A percentile compares a stretch with the other conserved stretches of the same genome.
Evolutionary conservation across 306 rosid genomes (phyloP).

Genomic region (Trifolium pratense): DNA sequence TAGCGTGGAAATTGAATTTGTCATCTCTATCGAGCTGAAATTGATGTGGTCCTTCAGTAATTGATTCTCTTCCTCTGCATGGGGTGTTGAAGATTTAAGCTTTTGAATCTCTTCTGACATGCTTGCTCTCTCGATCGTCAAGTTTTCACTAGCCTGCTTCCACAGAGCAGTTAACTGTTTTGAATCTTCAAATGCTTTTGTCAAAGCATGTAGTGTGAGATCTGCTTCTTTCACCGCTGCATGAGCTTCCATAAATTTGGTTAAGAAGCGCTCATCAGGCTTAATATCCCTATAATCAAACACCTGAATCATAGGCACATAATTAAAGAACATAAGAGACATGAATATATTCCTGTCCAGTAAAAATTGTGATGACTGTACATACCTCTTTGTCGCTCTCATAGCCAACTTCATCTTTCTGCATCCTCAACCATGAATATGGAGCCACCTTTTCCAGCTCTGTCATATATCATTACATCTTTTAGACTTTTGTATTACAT

Average conservation of each 20-base stretch:
- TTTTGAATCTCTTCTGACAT: conserved; percentile 64
- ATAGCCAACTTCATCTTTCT: conserved; percentile 48
- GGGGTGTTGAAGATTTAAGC: conserved; percentile 56
- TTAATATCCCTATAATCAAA: conserved; percentile 42
- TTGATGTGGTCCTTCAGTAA: conserved; percentile 57
- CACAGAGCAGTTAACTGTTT: conserved; percentile 64
- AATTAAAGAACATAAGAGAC: conserved; percentile 39
- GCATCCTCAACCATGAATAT: conserved; percentile 42
- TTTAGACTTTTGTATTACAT: conserved; percentile 32
- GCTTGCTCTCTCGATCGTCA: conserved; percentile 63
- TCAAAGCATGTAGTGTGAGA: conserved; percentile 74
- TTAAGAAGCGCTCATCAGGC: conserved; percentile 53
- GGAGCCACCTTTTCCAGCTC: conserved; percentile 53
- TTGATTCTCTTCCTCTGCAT: conserved; percentile 66
- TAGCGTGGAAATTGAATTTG: conserved; percentile 58
- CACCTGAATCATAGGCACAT: conserved; percentile 53
- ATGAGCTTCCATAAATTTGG: conserved; percentile 75
- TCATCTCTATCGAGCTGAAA: conserved; percentile 62
- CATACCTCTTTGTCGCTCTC: conserved; percentile 57
- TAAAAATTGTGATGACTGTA: conserved; percentile 7
- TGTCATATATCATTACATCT: conserved; percentile 53
- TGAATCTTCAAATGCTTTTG: conserved; percentile 77
- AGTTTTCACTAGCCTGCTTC: conserved; percentile 72
- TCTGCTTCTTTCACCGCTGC: conserved; percentile 82
- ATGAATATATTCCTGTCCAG: conserved; percentile 28